A percentile compares a stretch with the other conserved stretches of the same genome.
Conservation (phyloP, 768 basidiomycete genomes). For the Roridomyces roridus region DNA sequence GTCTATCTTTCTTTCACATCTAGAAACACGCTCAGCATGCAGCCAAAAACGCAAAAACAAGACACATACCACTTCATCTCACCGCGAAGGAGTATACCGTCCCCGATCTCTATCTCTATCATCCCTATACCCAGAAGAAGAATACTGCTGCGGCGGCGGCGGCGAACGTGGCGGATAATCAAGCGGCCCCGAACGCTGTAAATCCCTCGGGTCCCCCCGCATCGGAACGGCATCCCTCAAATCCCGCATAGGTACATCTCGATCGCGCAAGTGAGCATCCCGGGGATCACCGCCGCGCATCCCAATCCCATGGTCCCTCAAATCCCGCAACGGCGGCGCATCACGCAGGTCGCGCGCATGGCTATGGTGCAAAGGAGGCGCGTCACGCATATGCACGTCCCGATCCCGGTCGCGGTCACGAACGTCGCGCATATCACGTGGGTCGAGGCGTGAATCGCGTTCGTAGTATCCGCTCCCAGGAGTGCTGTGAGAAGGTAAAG, state of each 20-base stretch:
- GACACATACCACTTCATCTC: neutral
- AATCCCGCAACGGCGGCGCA: constrained; percentile 1
- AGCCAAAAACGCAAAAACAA: no score
- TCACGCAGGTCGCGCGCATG: constrained; percentile 8
- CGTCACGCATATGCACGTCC: constrained; percentile 1
- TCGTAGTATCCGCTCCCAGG: constrained; percentile 15
- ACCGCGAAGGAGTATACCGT: constrained; percentile 12
- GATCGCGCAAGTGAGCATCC: no score
- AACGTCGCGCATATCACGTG: constrained; percentile 8
- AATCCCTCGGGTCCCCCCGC: constrained; percentile 17
- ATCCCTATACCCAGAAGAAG: constrained; percentile 13
- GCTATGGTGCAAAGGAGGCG: neutral
- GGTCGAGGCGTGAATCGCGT: constrained; percentile 10
- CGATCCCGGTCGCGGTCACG: constrained; percentile 6
- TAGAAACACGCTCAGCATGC: no score
- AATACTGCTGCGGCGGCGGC: constrained; percentile 19
- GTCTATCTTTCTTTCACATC: no score
- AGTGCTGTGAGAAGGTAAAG: constrained; percentile 1
- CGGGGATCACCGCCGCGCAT: no score
- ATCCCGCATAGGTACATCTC: constrained; percentile 18
- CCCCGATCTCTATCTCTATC: constrained; percentile 16
- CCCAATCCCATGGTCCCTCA: neutral
- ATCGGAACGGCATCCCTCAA: constrained; percentile 4
- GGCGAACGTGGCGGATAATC: constrained; percentile 16
- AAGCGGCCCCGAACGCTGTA: constrained; percentile 1